Evolutionary conservation across 129 eudicot genomes (phyloP).

Genomic region (Kitagawia praeruptora): DNA sequence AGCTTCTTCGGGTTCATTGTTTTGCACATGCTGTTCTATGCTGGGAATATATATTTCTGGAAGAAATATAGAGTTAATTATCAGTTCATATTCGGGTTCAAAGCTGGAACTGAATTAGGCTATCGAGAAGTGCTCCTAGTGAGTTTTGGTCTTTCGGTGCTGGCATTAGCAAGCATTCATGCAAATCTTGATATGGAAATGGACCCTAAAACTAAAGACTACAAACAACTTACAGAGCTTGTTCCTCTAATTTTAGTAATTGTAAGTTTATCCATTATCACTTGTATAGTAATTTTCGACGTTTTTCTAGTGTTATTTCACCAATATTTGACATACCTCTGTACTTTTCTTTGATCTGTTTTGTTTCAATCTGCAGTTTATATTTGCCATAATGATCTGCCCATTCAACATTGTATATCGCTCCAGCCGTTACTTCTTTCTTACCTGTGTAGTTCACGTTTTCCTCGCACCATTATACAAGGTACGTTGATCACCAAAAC

Average conservation of each 20-base stretch:
- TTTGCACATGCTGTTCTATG: constrained; percentile 43
- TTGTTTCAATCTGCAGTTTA: constrained; percentile 3
- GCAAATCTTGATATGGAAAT: constrained; percentile 33
- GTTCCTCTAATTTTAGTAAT: constrained; percentile 11
- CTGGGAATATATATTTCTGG: constrained; percentile 40
- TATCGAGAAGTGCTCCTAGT: constrained; percentile 32
- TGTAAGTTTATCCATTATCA: background rate
- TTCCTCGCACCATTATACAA: constrained; percentile 12
- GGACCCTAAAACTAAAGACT: constrained; percentile 10
- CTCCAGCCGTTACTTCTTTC: constrained; percentile 18
- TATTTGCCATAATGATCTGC: constrained; percentile 6
- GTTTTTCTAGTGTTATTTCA: background rate
- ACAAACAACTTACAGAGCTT: constrained; percentile 11
- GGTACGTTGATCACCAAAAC: background rate
- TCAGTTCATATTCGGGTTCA: constrained; percentile 39
- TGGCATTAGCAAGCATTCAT: constrained; percentile 31
- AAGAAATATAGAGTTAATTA: constrained; percentile 39
- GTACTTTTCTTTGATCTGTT: background rate
- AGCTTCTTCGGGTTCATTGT: constrained; percentile 39
- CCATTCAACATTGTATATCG: constrained; percentile 20
- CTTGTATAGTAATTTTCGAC: background rate
- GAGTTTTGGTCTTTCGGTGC: constrained; percentile 25
- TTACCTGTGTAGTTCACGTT: background rate
- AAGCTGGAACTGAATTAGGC: constrained; percentile 36
- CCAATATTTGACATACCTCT: too few relatives aligned